phyloP scores from a whole-genome alignment of 2,329 filamentous ascomycete species.

The Ceratocystis destructans region DNA sequence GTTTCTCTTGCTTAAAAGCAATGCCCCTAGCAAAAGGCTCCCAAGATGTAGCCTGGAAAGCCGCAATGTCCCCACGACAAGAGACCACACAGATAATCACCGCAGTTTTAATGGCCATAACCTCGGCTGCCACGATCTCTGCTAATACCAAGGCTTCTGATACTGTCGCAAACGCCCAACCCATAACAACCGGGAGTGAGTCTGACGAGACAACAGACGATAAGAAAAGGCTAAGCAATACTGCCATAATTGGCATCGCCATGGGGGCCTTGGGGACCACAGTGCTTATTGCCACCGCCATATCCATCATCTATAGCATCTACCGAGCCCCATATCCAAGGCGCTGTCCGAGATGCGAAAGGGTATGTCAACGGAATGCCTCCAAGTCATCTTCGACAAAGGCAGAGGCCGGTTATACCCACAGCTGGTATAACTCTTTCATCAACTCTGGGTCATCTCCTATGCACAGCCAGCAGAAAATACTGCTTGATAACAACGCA shows the following conservation, averaged over 20 bases:
- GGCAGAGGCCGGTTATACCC: background rate
- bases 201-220: background rate
- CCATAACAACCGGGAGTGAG: no score
- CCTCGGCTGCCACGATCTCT: background rate
- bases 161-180: background rate
- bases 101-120: background rate
- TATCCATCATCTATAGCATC: conserved; percentile 1
- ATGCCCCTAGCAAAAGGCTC: no score
- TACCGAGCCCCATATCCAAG: background rate
- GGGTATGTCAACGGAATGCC: background rate
- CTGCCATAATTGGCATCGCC: conserved; percentile 17
- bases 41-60: no score
- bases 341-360: background rate
- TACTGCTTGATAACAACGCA: background rate
- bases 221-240: background rate
- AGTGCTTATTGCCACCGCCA: background rate
- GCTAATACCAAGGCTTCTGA: background rate
- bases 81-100: background rate
- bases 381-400: background rate
- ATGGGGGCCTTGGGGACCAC: conserved; percentile 9
- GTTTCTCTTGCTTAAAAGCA: no score
- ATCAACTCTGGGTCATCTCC: background rate
- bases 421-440: background rate
- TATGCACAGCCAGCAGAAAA: background rate
- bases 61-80: background rate